Conservation (phyloP, 2,329 filamentous ascomycete genomes). For the Colletotrichum godetiae region DNA sequence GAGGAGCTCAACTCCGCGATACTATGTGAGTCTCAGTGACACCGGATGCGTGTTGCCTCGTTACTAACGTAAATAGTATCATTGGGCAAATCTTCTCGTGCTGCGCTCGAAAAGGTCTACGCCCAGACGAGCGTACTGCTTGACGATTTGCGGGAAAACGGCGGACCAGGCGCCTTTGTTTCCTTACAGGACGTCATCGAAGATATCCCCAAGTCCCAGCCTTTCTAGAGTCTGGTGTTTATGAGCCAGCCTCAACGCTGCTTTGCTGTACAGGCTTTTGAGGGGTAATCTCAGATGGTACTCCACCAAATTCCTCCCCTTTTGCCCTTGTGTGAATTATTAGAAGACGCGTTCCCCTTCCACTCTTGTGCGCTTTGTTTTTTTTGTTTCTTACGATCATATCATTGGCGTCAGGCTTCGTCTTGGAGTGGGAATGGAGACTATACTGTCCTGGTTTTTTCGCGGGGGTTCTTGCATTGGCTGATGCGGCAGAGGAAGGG, state of each 20-base stretch:
- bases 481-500: constrained; percentile 19
- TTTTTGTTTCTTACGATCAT: constrained; percentile 19
- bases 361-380: not conserved
- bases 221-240: constrained; percentile 9
- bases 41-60: not conserved
- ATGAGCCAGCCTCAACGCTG: not conserved
- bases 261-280: not conserved
- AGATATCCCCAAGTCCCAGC: constrained; percentile 53
- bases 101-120: constrained; percentile 85
- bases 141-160: constrained; percentile 83
- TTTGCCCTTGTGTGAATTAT: constrained; percentile 7
- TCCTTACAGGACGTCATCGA: constrained; percentile 66
- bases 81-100: constrained; percentile 87
- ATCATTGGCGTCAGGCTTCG: constrained; percentile 32
- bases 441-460: constrained; percentile 21
- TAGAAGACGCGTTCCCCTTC: constrained; percentile 19
- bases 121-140: constrained; percentile 89
- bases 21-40: constrained; percentile 70
- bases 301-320: constrained; percentile 2
- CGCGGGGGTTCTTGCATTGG: constrained; percentile 22
- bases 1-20: constrained; percentile 97
- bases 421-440: constrained; percentile 14
- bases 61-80: constrained; percentile 69
- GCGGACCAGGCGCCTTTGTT: constrained; percentile 85
- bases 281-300: constrained; percentile 16